Evolutionary conservation across 306 rosid species (phyloP), one percentile per base, ranked within the genome.

Genomic region (Pueraria montana): DNA sequence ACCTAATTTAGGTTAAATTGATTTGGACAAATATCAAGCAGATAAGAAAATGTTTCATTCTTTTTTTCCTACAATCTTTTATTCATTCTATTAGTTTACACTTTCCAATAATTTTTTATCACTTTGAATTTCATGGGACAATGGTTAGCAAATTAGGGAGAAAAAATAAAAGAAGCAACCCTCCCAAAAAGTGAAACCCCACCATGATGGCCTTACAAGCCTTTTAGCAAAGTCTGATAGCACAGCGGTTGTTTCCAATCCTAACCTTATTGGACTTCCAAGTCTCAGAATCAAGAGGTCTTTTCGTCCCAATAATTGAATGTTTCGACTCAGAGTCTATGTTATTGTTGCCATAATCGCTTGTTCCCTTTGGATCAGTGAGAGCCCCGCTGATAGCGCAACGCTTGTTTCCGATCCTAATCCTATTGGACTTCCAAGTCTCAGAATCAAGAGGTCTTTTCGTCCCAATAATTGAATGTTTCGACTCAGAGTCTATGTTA

Each of bases 221-320:
- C 58, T 74, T 76, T 72, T 80, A 71, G 34, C 6, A 56, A 26
- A 52, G 56, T 78, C 65, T n/a, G 64, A 32, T 34, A 61, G 27
- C 49, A 40, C 63, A 36, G 40, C 40, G 27, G 30, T 27, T 69
- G 24, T n/a, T 50, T 79, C 77, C 86, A 50, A 42, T 66, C 8
- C 77, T 67, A 56, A n/a, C 85, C 83, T 83, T 38, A 64, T 49
- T 11, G 69, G 46, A 53, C 50, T 20, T 27, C 32, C 0, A 50
- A 27, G 26, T 46, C 53, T 71, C 85, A 18, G 83, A 87, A 64
- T 82, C 88, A 65, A 87, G 59, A 4, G 87, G 88, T 79, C 97
- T 89, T 84, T 93, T 93, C 84, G 82, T 83, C 78, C 97, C 91
- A 77, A 86, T 87, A 26, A 74, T 38, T 66, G 88, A 55, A 79